phyloP scores from a whole-genome alignment of 2,329 filamentous ascomycete genomes.

The Monosporascus sp. region DNA sequence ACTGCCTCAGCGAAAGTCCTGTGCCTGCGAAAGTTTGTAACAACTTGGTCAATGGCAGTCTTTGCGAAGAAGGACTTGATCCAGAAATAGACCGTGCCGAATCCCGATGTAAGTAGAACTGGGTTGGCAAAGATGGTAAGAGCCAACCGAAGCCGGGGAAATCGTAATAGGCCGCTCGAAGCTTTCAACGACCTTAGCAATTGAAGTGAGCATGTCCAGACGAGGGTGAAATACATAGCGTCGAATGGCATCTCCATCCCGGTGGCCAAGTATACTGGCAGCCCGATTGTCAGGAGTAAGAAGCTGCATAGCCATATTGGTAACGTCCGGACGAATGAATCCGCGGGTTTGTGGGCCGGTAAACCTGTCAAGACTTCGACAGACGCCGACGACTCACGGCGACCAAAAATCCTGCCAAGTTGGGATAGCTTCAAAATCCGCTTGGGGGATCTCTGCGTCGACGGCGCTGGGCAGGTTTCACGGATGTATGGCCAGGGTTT shows the following conservation, averaged over 20 bases:
- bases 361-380: conserved; percentile 1
- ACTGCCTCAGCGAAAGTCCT: conserved; percentile 19
- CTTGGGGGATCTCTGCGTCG: conserved; percentile 8
- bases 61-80: conserved; percentile 17
- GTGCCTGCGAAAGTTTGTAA: conserved; percentile 21
- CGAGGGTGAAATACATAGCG: conserved; percentile 18
- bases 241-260: conserved; percentile 23
- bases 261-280: conserved; percentile 21
- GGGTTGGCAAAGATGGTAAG: conserved; percentile 24
- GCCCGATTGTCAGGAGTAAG: conserved; percentile 18
- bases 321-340: conserved; percentile 17
- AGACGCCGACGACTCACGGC: conserved; percentile 11
- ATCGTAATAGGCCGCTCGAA: conserved; percentile 11
- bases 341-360: conserved; percentile 5
- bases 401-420: conserved; percentile 9
- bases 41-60: conserved; percentile 12
- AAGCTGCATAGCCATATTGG: conserved; percentile 24
- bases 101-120: conserved; percentile 19
- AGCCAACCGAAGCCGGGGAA: conserved; percentile 9
- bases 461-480: conserved; percentile 17
- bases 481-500: conserved; percentile 20
- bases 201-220: conserved; percentile 24
- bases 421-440: conserved; percentile 11
- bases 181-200: conserved; percentile 20
- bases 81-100: conserved; percentile 26